Evolutionary conservation across 2,329 filamentous ascomycete species (phyloP).

Genomic region (Aspergillus phoenicis): DNA sequence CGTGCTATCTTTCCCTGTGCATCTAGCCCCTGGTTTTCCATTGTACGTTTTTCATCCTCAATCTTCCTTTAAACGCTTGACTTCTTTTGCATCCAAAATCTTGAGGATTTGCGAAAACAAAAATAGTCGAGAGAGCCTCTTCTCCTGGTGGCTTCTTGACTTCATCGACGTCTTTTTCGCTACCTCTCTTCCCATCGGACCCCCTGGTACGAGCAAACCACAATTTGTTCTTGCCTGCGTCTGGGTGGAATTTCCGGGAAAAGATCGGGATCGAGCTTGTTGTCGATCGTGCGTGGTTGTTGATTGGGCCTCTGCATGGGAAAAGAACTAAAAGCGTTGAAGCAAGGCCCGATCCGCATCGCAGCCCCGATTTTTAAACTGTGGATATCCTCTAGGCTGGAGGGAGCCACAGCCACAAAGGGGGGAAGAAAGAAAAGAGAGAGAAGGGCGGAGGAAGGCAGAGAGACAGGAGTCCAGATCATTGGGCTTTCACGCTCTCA

Average conservation of each 20-base stretch:
- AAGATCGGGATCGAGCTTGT: conserved; percentile 3
- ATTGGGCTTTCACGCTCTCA: neutral
- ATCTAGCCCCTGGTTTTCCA: neutral
- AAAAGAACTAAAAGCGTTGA: conserved; percentile 6
- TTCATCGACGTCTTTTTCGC: neutral
- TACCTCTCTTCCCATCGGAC: neutral
- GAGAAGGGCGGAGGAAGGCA: neutral
- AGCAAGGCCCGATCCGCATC: conserved; percentile 12
- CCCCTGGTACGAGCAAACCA: neutral
- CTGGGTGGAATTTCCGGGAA: neutral
- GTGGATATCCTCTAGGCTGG: conserved; percentile 4
- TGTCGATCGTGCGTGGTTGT: conserved; percentile 5
- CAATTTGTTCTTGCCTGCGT: neutral
- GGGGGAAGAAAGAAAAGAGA: neutral
- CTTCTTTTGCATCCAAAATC: neutral
- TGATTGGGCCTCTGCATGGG: conserved; percentile 5
- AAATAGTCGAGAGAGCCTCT: neutral
- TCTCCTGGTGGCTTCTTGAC: neutral
- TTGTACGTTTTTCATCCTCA: neutral
- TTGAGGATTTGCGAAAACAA: neutral
- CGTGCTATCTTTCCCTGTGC: neutral
- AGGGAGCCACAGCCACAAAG: conserved; percentile 9
- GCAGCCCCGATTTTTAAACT: conserved; percentile 7
- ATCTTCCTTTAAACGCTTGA: neutral
- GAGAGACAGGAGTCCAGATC: neutral